Conservation (phyloP, 2,329 filamentous ascomycete species). For the Pyrenochaeta sp. region DNA sequence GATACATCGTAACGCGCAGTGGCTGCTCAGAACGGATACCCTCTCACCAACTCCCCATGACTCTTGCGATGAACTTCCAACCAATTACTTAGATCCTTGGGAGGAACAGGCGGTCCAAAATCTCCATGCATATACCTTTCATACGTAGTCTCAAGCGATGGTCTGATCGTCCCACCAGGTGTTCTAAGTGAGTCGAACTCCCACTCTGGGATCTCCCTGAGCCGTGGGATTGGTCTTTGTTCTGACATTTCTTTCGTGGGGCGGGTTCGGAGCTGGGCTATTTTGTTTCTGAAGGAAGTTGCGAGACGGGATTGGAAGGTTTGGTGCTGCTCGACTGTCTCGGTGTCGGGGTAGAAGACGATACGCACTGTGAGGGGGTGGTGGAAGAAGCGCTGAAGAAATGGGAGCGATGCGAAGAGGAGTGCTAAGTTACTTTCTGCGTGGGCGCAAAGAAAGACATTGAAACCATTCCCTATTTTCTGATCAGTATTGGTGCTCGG, state of each 20-base stretch:
- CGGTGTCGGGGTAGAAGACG: conserved; percentile 9
- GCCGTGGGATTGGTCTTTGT: conserved; percentile 7
- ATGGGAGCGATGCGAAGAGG: conserved; percentile 34
- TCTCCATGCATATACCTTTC: conserved; percentile 23
- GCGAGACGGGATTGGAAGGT: background rate
- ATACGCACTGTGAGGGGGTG: conserved; percentile 11
- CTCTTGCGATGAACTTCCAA: conserved; percentile 26
- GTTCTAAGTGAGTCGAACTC: conserved; percentile 19
- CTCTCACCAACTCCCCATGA: conserved; percentile 7
- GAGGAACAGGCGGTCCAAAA: conserved; percentile 28
- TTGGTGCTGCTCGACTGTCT: background rate
- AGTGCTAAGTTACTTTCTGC: conserved; percentile 35
- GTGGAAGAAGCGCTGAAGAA: conserved; percentile 22
- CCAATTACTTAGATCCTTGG: conserved; percentile 22
- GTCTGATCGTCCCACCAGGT: conserved; percentile 1
- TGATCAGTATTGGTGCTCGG: background rate
- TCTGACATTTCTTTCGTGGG: conserved; percentile 6
- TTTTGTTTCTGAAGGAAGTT: background rate
- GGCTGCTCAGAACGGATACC: background rate
- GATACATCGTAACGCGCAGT: too few species aligned
- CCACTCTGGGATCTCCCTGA: conserved; percentile 24
- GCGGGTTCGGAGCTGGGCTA: conserved; percentile 13
- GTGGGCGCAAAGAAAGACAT: conserved; percentile 30
- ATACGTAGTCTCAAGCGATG: conserved; percentile 19
- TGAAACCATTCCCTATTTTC: conserved; percentile 31